Evolutionary conservation across 2,329 filamentous ascomycete species (phyloP).

Genomic region (Trichoderma asperellum): DNA sequence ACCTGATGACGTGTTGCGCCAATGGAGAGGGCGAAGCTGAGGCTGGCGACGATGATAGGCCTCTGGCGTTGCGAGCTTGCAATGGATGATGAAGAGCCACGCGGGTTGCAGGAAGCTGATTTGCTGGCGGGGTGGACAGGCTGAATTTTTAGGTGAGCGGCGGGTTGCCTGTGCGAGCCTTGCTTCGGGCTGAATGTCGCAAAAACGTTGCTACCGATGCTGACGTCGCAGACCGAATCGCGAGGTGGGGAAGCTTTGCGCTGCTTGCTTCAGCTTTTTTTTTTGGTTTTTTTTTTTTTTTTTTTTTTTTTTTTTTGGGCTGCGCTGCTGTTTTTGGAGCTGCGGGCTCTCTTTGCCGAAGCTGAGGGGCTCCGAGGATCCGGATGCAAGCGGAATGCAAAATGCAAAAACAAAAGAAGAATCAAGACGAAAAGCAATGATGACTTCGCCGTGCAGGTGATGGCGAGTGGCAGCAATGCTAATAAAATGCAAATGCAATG

Average conservation of each 20-base stretch:
- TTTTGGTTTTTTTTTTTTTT: background rate
- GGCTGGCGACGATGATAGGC: slow-evolving; percentile 58
- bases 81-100: slow-evolving; percentile 43
- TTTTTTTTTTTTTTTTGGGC: slow-evolving; percentile 1
- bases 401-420: background rate
- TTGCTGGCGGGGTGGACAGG: slow-evolving; percentile 46
- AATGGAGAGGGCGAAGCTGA: slow-evolving; percentile 51
- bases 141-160: slow-evolving; percentile 35
- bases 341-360: slow-evolving; percentile 11
- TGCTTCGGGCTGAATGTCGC: slow-evolving; percentile 13
- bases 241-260: slow-evolving; percentile 10
- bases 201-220: slow-evolving; percentile 1
- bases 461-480: background rate
- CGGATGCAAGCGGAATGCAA: slow-evolving; percentile 8
- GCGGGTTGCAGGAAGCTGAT: slow-evolving; percentile 52
- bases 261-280: background rate
- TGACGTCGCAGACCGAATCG: slow-evolving; percentile 23
- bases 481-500: background rate
- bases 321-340: background rate
- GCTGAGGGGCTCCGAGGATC: slow-evolving; percentile 24
- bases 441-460: background rate
- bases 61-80: slow-evolving; percentile 44
- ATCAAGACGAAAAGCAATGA: background rate
- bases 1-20: slow-evolving; percentile 53
- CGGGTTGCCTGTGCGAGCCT: slow-evolving; percentile 15